A percentile compares a stretch with the other conserved stretches of the same genome.
phyloP scores from a whole-genome alignment of 805 yeast genomes.

The Ogataea trehaloabstinens region DNA sequence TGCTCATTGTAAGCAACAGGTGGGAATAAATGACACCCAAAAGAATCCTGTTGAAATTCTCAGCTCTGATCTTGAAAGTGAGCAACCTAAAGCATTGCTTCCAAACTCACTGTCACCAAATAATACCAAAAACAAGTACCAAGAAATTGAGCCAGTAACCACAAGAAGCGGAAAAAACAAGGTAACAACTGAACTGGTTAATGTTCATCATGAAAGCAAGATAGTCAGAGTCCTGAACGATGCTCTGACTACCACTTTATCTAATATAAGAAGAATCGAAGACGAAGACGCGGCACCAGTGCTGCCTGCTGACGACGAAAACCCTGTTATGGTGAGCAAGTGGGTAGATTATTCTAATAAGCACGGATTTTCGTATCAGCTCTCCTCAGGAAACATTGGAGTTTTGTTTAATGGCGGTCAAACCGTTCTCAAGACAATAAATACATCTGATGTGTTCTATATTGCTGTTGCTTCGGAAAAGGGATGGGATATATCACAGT shows the following conservation, averaged over 20 bases:
- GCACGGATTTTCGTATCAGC: slow-evolving; percentile 92
- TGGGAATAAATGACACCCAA: slow-evolving; percentile 49
- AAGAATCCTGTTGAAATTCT: slow-evolving; percentile 70
- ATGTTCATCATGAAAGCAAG: slow-evolving; percentile 28
- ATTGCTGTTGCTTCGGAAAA: slow-evolving; percentile 46
- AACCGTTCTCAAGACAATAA: slow-evolving; percentile 70
- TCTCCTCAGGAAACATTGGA: slow-evolving; percentile 87
- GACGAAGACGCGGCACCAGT: slow-evolving; percentile 12
- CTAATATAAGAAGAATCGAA: slow-evolving; percentile 27
- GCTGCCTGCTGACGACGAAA: slow-evolving; percentile 25
- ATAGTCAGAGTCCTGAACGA: slow-evolving; percentile 27
- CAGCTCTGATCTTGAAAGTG: slow-evolving; percentile 66
- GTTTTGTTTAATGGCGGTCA: slow-evolving; percentile 84
- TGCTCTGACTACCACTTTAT: slow-evolving; percentile 26
- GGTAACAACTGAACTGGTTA: slow-evolving; percentile 28
- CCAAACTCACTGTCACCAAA: slow-evolving; percentile 94
- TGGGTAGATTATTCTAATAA: slow-evolving; percentile 98
- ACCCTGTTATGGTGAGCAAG: slow-evolving; percentile 77
- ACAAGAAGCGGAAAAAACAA: slow-evolving; percentile 27
- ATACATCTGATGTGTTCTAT: slow-evolving; percentile 65
- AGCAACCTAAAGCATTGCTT: slow-evolving; percentile 63
- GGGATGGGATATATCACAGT: slow-evolving; percentile 56
- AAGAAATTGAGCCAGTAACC: slow-evolving; percentile 48
- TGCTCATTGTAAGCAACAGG: slow-evolving; percentile 57
- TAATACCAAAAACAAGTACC: slow-evolving; percentile 82